Evolutionary conservation across 345 rosid genomes (phyloP), one percentile per base, ranked within the genome.

Genomic region (Mangifera indica): DNA sequence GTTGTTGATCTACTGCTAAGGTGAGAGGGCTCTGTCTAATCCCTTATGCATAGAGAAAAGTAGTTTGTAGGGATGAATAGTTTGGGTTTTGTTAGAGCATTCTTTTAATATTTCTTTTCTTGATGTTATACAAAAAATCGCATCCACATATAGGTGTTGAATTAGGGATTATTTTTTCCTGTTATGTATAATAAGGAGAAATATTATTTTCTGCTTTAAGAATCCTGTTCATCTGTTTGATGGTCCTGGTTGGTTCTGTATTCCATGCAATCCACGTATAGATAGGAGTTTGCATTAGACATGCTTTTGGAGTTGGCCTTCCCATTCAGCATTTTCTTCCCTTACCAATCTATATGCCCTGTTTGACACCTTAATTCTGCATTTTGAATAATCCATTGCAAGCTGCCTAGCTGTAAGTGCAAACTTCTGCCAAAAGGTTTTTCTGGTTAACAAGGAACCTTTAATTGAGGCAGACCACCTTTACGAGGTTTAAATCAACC

Each of bases 21-120:
- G 61, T 78, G 52, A 64, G 74, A 67, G 34, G 57, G 62, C 72
- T 20, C 32, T 51, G 51, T 68, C 73, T 48, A 37, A 46, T 72
- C 69, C 71, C 65, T 52, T 58, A 34, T 69, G 74, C 58, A 25
- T 56, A 58, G 70, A 71, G 60, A 69, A 64, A 66, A 42, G 56
- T 66, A 73, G 78, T 75, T 80, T 37, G 65, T 76, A 80, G 84
- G 73, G 67, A 67, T 59, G 57, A 60, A 20, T 58, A 71, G 67
- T 69, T 68, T 75, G 79, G 77, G 74, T 40, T 69, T 71, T 68
- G 40, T 74, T 69, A 78, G 81, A 63, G 70, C 81, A 85, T 85
- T 81, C 87, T 80, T 83, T 74, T 52, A 57, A 69, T 65, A 20
- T 51, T 74, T 73, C 64, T 72, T 66, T 57, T 46, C 59, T 67